Conservation (phyloP, 2,329 filamentous ascomycete species). For the Pseudogymnoascus pannorum region DNA sequence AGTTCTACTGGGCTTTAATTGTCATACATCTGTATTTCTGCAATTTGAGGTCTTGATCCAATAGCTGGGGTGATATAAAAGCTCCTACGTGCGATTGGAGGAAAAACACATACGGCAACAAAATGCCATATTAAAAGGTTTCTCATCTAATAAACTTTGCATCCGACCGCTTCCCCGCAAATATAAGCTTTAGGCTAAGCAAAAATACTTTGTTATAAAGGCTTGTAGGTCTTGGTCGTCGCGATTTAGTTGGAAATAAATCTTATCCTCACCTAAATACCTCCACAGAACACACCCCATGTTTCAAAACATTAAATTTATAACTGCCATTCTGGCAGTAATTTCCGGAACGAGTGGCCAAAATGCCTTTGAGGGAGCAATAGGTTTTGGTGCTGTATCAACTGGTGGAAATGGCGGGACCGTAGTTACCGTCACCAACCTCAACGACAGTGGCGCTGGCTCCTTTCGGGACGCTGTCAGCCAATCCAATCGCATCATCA, state of each 20-base stretch:
- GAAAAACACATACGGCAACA: not conserved
- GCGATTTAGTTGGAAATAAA: not conserved
- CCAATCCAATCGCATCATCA: conserved; percentile 35
- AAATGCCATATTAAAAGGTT: conserved; percentile 3
- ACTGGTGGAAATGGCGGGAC: conserved; percentile 38
- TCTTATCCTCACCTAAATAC: not conserved
- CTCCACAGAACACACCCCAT: not conserved
- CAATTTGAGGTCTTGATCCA: not conserved
- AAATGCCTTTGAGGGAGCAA: conserved; percentile 38
- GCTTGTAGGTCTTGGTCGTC: not conserved
- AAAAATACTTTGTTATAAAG: not conserved
- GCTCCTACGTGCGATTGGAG: not conserved
- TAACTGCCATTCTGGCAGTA: not conserved
- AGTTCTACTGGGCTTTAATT: not conserved
- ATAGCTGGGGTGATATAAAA: not conserved
- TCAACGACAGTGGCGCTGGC: conserved; percentile 38
- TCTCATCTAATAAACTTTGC: not conserved
- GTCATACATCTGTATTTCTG: not conserved
- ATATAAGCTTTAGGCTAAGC: not conserved
- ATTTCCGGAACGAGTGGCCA: not conserved
- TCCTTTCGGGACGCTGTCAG: conserved; percentile 42
- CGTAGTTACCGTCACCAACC: conserved; percentile 38
- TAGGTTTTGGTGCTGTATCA: conserved; percentile 40
- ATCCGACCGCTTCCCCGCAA: not conserved
- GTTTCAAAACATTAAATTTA: not conserved